Evolutionary conservation across 129 eudicot species (phyloP).

Genomic region (Heracleum sosnowskyi): DNA sequence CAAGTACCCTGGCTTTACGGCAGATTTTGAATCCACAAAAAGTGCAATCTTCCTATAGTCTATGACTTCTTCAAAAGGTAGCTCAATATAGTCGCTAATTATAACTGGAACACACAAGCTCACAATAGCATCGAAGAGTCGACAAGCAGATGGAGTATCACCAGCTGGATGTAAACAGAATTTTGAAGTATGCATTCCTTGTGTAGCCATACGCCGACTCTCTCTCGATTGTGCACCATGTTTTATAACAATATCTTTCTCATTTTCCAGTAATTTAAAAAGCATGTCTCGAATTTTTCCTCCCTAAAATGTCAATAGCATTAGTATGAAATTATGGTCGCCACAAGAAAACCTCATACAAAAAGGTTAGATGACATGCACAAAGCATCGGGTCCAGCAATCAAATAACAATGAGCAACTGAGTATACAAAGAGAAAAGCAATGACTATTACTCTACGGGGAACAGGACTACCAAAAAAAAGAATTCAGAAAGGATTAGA

Average conservation of each 20-base stretch:
- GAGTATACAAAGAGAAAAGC: background rate
- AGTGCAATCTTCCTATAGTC: conserved; percentile 88
- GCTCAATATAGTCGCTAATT: conserved; percentile 79
- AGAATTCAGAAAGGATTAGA: background rate
- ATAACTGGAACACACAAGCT: conserved; percentile 95
- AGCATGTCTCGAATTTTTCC: conserved; percentile 89
- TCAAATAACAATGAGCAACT: background rate
- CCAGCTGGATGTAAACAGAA: conserved; percentile 99
- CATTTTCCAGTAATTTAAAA: conserved; percentile 81
- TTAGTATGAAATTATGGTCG: background rate
- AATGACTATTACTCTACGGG: background rate
- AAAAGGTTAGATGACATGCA: background rate
- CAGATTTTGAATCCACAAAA: conserved; percentile 73
- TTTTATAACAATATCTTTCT: conserved; percentile 63
- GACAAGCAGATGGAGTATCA: conserved; percentile 95
- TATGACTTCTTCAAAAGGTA: conserved; percentile 94
- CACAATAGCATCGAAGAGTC: conserved; percentile 97
- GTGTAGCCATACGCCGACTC: conserved; percentile 88
- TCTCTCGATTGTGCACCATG: conserved; percentile 95
- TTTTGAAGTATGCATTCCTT: conserved; percentile 91
- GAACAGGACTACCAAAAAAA: background rate
- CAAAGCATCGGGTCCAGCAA: background rate
- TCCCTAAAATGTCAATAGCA: conserved; percentile 41
- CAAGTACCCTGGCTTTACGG: conserved; percentile 69
- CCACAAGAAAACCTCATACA: background rate